These are phyloP conservation scores for Fusarium newnesense DNA, from an alignment of 2,329 filamentous ascomycete species.

Conservation along the genomic window DNA sequence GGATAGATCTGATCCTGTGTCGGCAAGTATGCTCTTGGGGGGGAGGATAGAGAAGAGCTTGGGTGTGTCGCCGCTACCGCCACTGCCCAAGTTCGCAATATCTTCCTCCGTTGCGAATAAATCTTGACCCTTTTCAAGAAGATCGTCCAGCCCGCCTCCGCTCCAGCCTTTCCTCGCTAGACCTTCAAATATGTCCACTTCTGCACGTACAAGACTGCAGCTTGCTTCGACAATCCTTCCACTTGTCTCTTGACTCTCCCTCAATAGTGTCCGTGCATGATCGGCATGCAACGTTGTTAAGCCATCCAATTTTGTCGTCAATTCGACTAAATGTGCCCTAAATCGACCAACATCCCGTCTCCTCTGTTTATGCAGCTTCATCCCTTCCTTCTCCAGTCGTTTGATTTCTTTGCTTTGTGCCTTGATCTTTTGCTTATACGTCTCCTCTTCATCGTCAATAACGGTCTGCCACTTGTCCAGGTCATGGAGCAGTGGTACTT, in stretches of 20 bases:
- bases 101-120: slow-evolving; percentile 62
- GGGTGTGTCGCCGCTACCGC: slow-evolving; percentile 47
- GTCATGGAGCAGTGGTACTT: slow-evolving; percentile 76
- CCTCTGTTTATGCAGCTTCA: slow-evolving; percentile 69
- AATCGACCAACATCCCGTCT: slow-evolving; percentile 71
- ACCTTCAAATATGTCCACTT: slow-evolving; percentile 76
- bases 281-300: slow-evolving; percentile 69
- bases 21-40: slow-evolving; percentile 71
- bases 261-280: slow-evolving; percentile 68
- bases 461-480: slow-evolving; percentile 72
- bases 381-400: slow-evolving; percentile 71
- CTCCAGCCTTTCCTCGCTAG: slow-evolving; percentile 75
- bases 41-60: slow-evolving; percentile 74
- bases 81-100: slow-evolving; percentile 47
- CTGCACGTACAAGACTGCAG: slow-evolving; percentile 72
- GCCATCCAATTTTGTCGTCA: slow-evolving; percentile 71
- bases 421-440: slow-evolving; percentile 66
- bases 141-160: slow-evolving; percentile 72
- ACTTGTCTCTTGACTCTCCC: slow-evolving; percentile 74
- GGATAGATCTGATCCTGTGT: slow-evolving; percentile 55
- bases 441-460: slow-evolving; percentile 72
- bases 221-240: slow-evolving; percentile 70
- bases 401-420: slow-evolving; percentile 69
- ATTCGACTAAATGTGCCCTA: slow-evolving; percentile 69
- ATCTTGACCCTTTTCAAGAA: slow-evolving; percentile 72